Evolutionary conservation across 2,329 filamentous ascomycete genomes (phyloP).

Genomic region (Fusarium udum): DNA sequence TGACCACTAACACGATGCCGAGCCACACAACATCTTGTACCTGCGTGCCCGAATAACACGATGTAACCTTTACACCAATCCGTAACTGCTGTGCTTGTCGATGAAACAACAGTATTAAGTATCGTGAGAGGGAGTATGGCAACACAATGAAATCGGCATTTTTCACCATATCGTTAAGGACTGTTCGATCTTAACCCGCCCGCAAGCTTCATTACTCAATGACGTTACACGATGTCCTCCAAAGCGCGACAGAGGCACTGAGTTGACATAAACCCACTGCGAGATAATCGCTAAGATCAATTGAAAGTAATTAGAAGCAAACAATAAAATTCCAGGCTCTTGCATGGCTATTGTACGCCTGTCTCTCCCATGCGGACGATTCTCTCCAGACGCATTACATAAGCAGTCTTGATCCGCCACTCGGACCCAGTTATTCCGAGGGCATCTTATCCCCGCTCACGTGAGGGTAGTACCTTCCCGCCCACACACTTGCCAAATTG

Average conservation of each 20-base stretch:
- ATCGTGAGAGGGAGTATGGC: background rate
- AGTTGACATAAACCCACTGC: too few species aligned
- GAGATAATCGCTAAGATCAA: too few species aligned
- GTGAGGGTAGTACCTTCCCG: constrained; percentile 46
- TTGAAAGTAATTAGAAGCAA: background rate
- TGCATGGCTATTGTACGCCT: too few species aligned
- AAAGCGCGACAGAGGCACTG: accelerated
- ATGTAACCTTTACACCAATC: background rate
- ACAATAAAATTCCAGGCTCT: background rate
- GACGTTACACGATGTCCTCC: background rate
- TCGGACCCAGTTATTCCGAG: constrained; percentile 47
- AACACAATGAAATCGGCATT: background rate
- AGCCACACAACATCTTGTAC: constrained; percentile 8
- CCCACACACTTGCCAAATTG: constrained; percentile 53
- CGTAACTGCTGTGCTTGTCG: accelerated
- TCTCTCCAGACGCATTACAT: background rate
- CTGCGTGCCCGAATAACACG: constrained; percentile 4
- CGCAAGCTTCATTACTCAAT: background rate
- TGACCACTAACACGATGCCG: constrained; percentile 1
- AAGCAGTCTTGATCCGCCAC: background rate
- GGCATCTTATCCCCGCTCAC: constrained; percentile 49
- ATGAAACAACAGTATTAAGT: background rate
- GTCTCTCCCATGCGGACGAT: background rate
- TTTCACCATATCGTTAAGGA: background rate
- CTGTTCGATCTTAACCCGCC: background rate